phyloP scores from a whole-genome alignment of 768 basidiomycete species.

The Clavaria fumosa region DNA sequence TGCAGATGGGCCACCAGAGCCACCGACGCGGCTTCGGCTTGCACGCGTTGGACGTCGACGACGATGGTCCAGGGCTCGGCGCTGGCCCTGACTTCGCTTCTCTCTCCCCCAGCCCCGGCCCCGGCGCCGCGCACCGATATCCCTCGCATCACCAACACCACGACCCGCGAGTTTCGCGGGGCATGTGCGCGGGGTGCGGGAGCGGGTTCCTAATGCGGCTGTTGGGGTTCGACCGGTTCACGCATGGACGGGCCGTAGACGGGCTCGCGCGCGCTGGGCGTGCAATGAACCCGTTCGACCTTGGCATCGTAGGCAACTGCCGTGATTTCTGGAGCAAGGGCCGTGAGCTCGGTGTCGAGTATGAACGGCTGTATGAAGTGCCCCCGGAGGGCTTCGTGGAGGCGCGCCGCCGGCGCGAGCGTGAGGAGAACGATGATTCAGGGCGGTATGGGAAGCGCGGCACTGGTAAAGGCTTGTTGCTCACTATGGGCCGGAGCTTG shows the following conservation, averaged over 20 bases:
- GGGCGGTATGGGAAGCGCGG: conserved; percentile 15
- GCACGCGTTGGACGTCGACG: conserved; percentile 29
- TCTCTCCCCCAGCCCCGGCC: no score
- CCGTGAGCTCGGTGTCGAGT: conserved; percentile 76
- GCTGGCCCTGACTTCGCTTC: no score
- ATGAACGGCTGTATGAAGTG: conserved; percentile 79
- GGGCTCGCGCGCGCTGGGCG: conserved; percentile 66
- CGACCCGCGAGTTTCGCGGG: conserved; percentile 29
- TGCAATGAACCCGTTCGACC: conserved; percentile 84
- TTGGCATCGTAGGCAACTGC: conserved; percentile 66
- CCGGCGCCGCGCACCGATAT: no score
- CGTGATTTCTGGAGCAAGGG: conserved; percentile 91
- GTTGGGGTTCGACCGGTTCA: conserved; percentile 89
- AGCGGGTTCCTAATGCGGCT: conserved; percentile 75
- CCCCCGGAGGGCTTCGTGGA: conserved; percentile 73
- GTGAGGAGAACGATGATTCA: conserved; percentile 43
- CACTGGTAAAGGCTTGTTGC: conserved; percentile 34
- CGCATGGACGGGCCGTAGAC: conserved; percentile 75
- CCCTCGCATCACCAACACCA: no score
- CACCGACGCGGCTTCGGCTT: conserved; percentile 17
- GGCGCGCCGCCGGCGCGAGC: conserved; percentile 44
- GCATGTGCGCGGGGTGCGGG: conserved; percentile 28
- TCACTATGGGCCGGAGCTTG: conserved; percentile 41
- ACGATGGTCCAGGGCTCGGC: conserved; percentile 28
- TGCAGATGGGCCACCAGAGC: conserved; percentile 74